Evolutionary conservation across 345 rosid genomes (phyloP).

Genomic region (Citrus australasica): DNA sequence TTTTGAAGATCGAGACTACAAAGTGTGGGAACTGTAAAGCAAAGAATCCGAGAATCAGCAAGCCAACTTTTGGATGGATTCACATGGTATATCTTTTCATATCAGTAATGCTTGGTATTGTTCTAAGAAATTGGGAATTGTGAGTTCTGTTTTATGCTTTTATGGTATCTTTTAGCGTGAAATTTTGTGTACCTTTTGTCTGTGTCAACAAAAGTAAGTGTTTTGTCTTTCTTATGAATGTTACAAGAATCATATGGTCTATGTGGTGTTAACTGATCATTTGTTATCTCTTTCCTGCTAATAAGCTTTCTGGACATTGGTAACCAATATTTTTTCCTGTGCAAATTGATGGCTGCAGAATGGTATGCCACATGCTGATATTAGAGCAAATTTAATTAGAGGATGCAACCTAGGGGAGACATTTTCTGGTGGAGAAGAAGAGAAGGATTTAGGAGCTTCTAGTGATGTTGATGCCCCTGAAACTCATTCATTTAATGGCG

Average conservation of each 20-base stretch:
- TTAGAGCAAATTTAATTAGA: constrained; percentile 51
- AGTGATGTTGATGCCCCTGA: constrained; percentile 20
- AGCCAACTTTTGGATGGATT: constrained; percentile 81
- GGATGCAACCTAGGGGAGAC: constrained; percentile 34
- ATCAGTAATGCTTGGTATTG: background rate
- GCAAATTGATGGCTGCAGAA: constrained; percentile 30
- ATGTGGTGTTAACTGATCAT: background rate
- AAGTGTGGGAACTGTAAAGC: constrained; percentile 48
- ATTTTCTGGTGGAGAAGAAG: constrained; percentile 28
- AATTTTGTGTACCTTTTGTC: background rate
- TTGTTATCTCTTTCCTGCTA: background rate
- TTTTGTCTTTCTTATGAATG: background rate
- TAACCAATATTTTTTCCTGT: constrained; percentile 1
- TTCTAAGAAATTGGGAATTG: background rate
- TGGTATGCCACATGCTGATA: constrained; percentile 36
- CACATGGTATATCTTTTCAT: constrained; percentile 48
- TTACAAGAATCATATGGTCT: background rate
- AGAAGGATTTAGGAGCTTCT: constrained; percentile 31
- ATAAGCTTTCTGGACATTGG: background rate
- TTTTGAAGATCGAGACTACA: constrained; percentile 40
- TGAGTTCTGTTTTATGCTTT: background rate
- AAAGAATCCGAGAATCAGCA: constrained; percentile 38
- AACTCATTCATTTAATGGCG: constrained; percentile 16
- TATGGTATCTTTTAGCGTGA: background rate
- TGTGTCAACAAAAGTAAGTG: background rate